Conservation (phyloP, 2,329 filamentous ascomycete genomes). For the Talaromyces verruculosus region DNA sequence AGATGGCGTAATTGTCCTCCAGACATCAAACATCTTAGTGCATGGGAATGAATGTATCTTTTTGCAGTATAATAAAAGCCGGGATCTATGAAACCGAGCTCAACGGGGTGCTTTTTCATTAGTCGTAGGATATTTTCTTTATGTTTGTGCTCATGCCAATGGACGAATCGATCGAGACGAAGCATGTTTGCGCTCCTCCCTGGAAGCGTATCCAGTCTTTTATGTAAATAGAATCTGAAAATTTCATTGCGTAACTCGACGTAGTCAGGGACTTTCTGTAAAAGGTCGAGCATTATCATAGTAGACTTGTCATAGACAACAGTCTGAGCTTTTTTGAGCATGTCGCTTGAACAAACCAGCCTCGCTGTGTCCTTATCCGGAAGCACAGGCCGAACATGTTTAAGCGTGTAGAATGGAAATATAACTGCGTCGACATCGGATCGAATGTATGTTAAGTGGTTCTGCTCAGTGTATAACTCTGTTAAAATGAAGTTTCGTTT, state of each 20-base stretch:
- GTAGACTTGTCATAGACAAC: not conserved
- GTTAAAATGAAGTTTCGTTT: not conserved
- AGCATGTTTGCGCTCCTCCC: not conserved
- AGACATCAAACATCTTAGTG: not conserved
- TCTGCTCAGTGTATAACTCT: not conserved
- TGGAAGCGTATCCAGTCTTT: not conserved
- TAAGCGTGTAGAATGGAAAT: not conserved
- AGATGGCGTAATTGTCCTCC: not conserved
- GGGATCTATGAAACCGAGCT: not conserved
- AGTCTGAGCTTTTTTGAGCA: not conserved
- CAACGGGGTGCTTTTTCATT: not conserved
- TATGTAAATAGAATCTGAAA: not conserved
- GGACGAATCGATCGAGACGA: conserved; percentile 7
- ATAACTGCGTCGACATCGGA: not conserved
- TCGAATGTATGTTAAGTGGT: not conserved
- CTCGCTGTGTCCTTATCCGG: not conserved
- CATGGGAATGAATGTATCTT: not conserved
- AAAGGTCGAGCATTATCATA: not conserved
- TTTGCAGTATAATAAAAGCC: not conserved
- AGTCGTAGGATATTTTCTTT: not conserved
- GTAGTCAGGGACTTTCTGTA: not conserved
- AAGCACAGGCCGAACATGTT: not conserved
- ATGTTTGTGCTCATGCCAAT: not conserved
- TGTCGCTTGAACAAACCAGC: not conserved
- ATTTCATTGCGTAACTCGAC: not conserved